These are phyloP conservation scores for Pisolithus orientalis DNA, from an alignment of 768 basidiomycete genomes.

Conservation along the genomic window DNA sequence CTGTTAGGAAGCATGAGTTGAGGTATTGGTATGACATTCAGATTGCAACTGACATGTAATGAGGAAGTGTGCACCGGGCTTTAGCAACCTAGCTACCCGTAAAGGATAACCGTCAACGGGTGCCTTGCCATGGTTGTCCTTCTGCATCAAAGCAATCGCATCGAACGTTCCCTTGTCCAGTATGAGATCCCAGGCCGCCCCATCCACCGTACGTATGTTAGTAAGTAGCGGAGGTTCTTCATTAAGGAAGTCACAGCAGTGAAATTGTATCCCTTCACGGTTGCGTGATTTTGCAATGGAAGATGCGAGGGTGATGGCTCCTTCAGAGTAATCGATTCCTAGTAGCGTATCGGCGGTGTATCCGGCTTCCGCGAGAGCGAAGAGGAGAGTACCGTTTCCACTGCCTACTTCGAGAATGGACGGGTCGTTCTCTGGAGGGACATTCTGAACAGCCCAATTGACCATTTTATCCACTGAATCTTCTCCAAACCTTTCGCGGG, in stretches of 20 bases:
- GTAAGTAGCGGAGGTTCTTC: slow-evolving; percentile 36
- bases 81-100: slow-evolving; percentile 50
- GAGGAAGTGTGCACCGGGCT: slow-evolving; percentile 63
- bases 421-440: slow-evolving; percentile 42
- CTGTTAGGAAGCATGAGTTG: slow-evolving; percentile 24
- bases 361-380: slow-evolving; percentile 62
- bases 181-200: slow-evolving; percentile 58
- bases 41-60: slow-evolving; percentile 63
- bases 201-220: slow-evolving; percentile 1
- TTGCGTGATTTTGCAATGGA: slow-evolving; percentile 44
- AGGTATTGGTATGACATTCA: not conserved
- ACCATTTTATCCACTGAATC: slow-evolving; percentile 78
- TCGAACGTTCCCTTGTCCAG: slow-evolving; percentile 89
- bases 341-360: slow-evolving; percentile 46
- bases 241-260: slow-evolving; percentile 57
- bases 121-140: slow-evolving; percentile 44
- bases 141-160: slow-evolving; percentile 68
- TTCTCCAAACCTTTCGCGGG: slow-evolving; percentile 61
- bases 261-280: slow-evolving; percentile 39
- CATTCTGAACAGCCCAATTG: slow-evolving; percentile 55
- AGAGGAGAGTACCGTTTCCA: slow-evolving; percentile 73
- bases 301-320: slow-evolving; percentile 58
- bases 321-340: slow-evolving; percentile 76
- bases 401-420: slow-evolving; percentile 70
- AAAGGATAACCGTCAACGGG: slow-evolving; percentile 57